Conservation (phyloP, 2,329 filamentous ascomycete species). For the Pezizomycotina sp. region DNA sequence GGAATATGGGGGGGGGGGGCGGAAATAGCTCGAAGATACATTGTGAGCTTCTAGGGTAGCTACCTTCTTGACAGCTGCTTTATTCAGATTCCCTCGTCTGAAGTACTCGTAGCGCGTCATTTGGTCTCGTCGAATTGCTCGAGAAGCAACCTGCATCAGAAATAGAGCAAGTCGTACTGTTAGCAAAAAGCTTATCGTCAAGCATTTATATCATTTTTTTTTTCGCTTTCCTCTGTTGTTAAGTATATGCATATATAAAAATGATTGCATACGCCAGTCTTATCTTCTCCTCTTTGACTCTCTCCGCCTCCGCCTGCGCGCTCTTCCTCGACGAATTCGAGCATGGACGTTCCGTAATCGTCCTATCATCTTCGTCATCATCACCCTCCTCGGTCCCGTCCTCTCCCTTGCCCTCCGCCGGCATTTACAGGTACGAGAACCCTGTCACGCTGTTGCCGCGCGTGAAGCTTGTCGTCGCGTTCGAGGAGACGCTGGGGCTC, state of each 20-base stretch:
- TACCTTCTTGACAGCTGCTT: conserved; percentile 33
- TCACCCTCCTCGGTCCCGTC: conserved; percentile 43
- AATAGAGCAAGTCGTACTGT: too few relatives aligned
- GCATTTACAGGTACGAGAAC: conserved; percentile 28
- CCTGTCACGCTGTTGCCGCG: conserved; percentile 33
- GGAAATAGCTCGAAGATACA: background rate
- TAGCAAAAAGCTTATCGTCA: background rate
- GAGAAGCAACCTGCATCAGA: conserved; percentile 22
- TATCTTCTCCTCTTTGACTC: conserved; percentile 49
- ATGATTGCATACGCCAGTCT: conserved; percentile 26
- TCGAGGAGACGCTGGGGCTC: conserved; percentile 48
- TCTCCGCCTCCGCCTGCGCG: conserved; percentile 46
- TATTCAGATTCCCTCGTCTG: conserved; percentile 36
- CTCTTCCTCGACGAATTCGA: conserved; percentile 41
- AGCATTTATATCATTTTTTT: background rate
- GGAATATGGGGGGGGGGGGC: too few relatives aligned
- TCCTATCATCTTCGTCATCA: conserved; percentile 36
- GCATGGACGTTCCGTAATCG: conserved; percentile 31
- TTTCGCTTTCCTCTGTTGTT: background rate
- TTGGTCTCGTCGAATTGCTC: conserved; percentile 32
- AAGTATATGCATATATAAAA: background rate
- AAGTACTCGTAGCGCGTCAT: conserved; percentile 35
- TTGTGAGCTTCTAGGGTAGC: background rate
- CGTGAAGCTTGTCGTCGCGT: conserved; percentile 37
- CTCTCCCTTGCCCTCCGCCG: conserved; percentile 33